A percentile compares a stretch with the other conserved stretches of the same genome.
Evolutionary conservation across 768 basidiomycete species (phyloP).

Genomic region (Gyrodon lividus): DNA sequence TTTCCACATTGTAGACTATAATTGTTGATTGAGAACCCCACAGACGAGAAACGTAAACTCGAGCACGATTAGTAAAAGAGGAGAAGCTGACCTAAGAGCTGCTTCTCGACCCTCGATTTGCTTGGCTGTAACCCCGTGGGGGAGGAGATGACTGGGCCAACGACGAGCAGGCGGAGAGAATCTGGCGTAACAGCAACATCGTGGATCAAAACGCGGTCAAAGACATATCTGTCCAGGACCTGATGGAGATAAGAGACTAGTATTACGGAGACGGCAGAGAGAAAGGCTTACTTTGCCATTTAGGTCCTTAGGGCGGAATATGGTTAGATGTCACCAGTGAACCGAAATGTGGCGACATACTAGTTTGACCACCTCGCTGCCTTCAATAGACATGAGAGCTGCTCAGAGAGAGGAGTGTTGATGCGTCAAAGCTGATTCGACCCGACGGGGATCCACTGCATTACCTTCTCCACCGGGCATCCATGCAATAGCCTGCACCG

Average conservation of each 20-base stretch:
- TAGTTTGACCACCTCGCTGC: conserved; percentile 56
- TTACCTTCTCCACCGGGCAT: conserved; percentile 61
- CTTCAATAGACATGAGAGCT: conserved; percentile 76
- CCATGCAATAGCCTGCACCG: conserved; percentile 68
- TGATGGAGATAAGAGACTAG: conserved; percentile 17
- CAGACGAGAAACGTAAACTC: not conserved
- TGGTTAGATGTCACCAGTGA: conserved; percentile 5
- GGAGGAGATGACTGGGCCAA: conserved; percentile 66
- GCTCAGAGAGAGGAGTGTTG: not conserved
- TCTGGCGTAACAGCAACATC: conserved; percentile 73
- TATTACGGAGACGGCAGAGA: not conserved
- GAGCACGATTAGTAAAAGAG: not conserved
- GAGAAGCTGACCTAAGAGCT: conserved; percentile 57
- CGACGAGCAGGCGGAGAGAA: conserved; percentile 59
- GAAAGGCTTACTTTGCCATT: conserved; percentile 48
- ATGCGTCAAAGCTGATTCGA: not conserved
- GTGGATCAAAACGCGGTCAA: conserved; percentile 62
- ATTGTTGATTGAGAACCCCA: not conserved
- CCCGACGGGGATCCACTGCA: not conserved
- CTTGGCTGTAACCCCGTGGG: conserved; percentile 63
- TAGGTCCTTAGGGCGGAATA: conserved; percentile 43
- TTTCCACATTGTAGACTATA: conserved; percentile 65
- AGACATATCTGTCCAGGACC: conserved; percentile 56
- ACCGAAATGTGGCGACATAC: conserved; percentile 34
- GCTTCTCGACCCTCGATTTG: conserved; percentile 68